A percentile compares a stretch with the other conserved stretches of the same genome.
Evolutionary conservation across 371 early-diverging fungal genomes (phyloP).

Genomic region (Apophysomyces elegans): DNA sequence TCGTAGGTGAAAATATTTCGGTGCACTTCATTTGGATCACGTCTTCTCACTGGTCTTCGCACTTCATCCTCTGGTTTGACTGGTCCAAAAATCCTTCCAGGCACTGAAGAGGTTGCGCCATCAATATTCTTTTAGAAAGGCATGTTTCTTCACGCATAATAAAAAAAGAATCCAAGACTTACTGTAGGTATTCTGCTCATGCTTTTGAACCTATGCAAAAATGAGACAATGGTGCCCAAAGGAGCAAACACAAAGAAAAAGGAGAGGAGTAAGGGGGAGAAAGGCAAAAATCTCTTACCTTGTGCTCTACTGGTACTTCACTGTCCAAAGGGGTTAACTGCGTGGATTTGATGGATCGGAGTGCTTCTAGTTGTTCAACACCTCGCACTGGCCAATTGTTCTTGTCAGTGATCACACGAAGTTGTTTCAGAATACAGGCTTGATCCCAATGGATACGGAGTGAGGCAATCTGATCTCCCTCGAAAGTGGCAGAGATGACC

Average conservation of each 20-base stretch:
- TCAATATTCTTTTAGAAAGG: too few relatives aligned
- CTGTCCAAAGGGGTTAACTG: constrained; percentile 24
- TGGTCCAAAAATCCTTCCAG: constrained; percentile 45
- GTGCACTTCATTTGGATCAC: constrained; percentile 29
- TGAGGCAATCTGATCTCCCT: constrained; percentile 29
- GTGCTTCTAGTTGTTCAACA: constrained; percentile 34
- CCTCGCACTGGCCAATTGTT: constrained; percentile 44
- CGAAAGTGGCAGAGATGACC: constrained; percentile 46
- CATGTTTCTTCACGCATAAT: too few relatives aligned
- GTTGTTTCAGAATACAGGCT: constrained; percentile 46
- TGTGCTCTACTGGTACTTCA: constrained; percentile 11
- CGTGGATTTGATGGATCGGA: constrained; percentile 24
- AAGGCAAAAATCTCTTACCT: not conserved
- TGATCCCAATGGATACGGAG: constrained; percentile 54
- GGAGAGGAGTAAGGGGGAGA: not conserved
- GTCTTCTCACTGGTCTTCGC: constrained; percentile 23
- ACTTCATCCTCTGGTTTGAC: constrained; percentile 47
- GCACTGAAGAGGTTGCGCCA: constrained; percentile 19
- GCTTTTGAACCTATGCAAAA: not conserved
- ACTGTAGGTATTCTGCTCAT: constrained; percentile 12
- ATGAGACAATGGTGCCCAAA: not conserved
- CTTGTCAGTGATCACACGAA: constrained; percentile 37
- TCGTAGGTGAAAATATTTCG: constrained; percentile 52
- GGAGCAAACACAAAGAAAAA: too few relatives aligned
- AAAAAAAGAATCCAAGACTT: not conserved